A percentile compares a stretch with the other conserved stretches of the same genome.
phyloP scores from a whole-genome alignment of 371 early-diverging fungal species.

The Rhizomucor miehei region DNA sequence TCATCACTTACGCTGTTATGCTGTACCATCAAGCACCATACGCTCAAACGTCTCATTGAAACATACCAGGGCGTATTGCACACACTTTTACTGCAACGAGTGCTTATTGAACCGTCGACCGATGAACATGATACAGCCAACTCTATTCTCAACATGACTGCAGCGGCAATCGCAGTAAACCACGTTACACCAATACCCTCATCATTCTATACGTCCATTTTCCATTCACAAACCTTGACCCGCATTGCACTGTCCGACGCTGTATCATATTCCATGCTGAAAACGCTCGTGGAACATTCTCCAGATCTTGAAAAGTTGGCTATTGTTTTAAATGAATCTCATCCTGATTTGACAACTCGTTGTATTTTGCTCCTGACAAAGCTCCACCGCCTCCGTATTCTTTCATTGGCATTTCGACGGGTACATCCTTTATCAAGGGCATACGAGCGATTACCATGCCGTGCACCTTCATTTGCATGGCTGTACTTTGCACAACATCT shows the following conservation, averaged over 20 bases:
- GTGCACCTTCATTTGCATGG: slow-evolving; percentile 32
- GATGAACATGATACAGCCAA: neutral
- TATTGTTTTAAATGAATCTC: slow-evolving; percentile 34
- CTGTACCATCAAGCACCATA: slow-evolving; percentile 37
- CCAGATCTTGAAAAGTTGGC: slow-evolving; percentile 32
- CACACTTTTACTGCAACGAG: slow-evolving; percentile 27
- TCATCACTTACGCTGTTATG: slow-evolving; percentile 27
- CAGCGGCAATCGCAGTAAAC: slow-evolving; percentile 7
- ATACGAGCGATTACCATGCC: slow-evolving; percentile 30
- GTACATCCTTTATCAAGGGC: slow-evolving; percentile 20
- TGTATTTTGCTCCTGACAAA: slow-evolving; percentile 15
- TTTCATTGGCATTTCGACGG: slow-evolving; percentile 37
- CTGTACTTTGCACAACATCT: slow-evolving; percentile 19
- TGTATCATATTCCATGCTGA: slow-evolving; percentile 18
- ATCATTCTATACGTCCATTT: slow-evolving; percentile 12
- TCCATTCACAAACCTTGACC: slow-evolving; percentile 16
- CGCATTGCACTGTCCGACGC: slow-evolving; percentile 37
- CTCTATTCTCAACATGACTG: slow-evolving; percentile 8
- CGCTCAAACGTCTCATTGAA: slow-evolving; percentile 17
- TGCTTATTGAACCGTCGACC: slow-evolving; percentile 26
- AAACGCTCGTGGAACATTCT: slow-evolving; percentile 21
- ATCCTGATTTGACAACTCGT: slow-evolving; percentile 18
- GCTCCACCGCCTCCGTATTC: slow-evolving; percentile 17
- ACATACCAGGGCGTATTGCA: slow-evolving; percentile 12
- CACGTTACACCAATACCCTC: slow-evolving; percentile 22